Percentiles rank a stretch among this genome's conserved stretches.
phyloP scores from a whole-genome alignment of 805 yeast genomes.

The Priceomyces medius region DNA sequence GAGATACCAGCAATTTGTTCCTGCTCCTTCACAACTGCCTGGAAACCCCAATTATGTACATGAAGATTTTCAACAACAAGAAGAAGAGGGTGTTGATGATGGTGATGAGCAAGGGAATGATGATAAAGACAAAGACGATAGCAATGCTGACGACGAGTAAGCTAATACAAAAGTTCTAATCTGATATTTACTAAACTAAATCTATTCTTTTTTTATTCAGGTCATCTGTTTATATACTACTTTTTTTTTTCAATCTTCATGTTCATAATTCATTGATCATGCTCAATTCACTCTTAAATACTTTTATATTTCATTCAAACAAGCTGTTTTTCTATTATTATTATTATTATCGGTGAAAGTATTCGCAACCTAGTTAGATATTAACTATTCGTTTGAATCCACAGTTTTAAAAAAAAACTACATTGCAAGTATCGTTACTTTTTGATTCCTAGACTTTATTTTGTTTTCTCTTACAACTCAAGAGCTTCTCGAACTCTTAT shows the following conservation, averaged over 20 bases:
- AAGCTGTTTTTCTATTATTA: not conserved
- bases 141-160: conserved; percentile 1
- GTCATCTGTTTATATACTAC: too few relatives aligned
- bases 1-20: conserved; percentile 15
- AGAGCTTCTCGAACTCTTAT: too few relatives aligned
- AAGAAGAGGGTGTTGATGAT: not conserved
- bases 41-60: conserved; percentile 4
- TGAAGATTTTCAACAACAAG: conserved; percentile 1
- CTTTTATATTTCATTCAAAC: not conserved
- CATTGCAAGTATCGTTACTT: too few relatives aligned
- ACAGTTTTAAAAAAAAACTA: too few relatives aligned
- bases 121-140: not conserved
- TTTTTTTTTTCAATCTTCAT: not conserved
- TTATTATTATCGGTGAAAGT: too few relatives aligned
- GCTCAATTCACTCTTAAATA: not conserved
- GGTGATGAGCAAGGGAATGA: not conserved
- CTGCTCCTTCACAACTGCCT: conserved; percentile 11
- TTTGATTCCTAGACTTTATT: too few relatives aligned
- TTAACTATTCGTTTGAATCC: too few relatives aligned
- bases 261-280: not conserved
- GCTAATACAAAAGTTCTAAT: not conserved
- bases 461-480: too few relatives aligned
- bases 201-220: too few relatives aligned
- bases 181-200: not conserved
- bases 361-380: too few relatives aligned